A percentile compares a stretch with the other conserved stretches of the same genome.
These are phyloP conservation scores for Panicum miliaceum DNA, from an alignment of 176 grass and related monocot species.

Conservation along the genomic window DNA sequence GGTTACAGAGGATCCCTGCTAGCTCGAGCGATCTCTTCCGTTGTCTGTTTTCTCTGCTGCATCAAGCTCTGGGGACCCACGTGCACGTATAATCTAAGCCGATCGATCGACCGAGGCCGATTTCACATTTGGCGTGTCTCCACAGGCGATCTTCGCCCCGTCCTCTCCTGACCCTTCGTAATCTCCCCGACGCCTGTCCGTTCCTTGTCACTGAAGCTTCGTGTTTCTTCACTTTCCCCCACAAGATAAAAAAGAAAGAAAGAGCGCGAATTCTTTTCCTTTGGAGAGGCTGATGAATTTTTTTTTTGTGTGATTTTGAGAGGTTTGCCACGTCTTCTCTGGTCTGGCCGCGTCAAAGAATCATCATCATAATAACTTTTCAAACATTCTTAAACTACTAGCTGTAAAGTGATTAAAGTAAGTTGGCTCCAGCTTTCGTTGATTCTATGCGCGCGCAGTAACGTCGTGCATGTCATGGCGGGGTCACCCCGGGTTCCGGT, in stretches of 20 bases:
- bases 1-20: conserved; percentile 23
- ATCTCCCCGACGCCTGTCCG: background rate
- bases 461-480: conserved; percentile 20
- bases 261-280: too few relatives aligned
- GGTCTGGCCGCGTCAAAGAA: conserved; percentile 39
- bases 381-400: conserved; percentile 20
- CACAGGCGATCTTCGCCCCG: background rate
- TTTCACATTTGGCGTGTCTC: background rate
- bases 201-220: background rate
- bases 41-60: conserved; percentile 19
- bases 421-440: background rate
- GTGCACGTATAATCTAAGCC: too few relatives aligned
- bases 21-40: background rate
- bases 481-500: background rate
- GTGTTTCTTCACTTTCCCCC: background rate
- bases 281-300: too few relatives aligned
- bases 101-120: background rate
- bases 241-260: background rate
- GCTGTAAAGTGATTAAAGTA: conserved; percentile 10
- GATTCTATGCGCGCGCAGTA: background rate
- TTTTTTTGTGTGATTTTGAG: background rate
- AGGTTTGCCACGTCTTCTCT: background rate
- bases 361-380: background rate
- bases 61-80: background rate
- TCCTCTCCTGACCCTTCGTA: conserved; percentile 17